Evolutionary conservation across 2,329 filamentous ascomycete species (phyloP).

Genomic region (Xylaria multiplex): DNA sequence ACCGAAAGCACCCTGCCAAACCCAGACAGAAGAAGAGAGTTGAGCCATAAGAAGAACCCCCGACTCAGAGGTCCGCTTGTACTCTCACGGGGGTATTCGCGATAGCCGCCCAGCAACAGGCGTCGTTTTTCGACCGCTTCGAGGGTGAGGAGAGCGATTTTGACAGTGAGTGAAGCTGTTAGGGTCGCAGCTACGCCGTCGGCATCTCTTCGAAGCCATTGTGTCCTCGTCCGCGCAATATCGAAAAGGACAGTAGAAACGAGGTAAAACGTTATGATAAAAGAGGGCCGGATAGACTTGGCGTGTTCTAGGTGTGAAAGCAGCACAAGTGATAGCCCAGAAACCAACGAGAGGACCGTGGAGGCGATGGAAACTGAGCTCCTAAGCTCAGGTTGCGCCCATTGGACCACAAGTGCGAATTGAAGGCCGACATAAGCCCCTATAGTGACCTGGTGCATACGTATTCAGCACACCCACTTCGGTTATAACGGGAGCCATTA

Average conservation of each 20-base stretch:
- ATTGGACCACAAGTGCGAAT: conserved; percentile 23
- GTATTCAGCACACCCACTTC: neutral
- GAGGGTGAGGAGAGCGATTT: conserved; percentile 18
- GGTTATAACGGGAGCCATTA: neutral
- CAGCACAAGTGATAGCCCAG: conserved; percentile 22
- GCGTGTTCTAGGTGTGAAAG: conserved; percentile 29
- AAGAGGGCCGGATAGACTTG: conserved; percentile 27
- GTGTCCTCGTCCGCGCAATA: conserved; percentile 19
- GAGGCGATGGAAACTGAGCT: conserved; percentile 27
- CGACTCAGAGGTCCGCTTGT: conserved; percentile 25
- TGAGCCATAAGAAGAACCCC: conserved; percentile 30
- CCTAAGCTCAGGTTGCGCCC: conserved; percentile 11
- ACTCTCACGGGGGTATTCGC: conserved; percentile 24
- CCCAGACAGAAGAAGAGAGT: conserved; percentile 26
- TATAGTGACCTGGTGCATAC: conserved; percentile 17
- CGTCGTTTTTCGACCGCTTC: conserved; percentile 24
- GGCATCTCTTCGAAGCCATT: conserved; percentile 21
- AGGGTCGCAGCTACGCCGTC: conserved; percentile 23
- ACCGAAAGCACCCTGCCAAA: conserved; percentile 27
- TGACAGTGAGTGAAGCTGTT: conserved; percentile 21
- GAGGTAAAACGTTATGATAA: conserved; percentile 27
- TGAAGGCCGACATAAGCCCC: conserved; percentile 22
- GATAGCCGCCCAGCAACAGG: conserved; percentile 6
- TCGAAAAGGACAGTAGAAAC: conserved; percentile 21
- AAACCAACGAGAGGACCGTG: conserved; percentile 22